Evolutionary conservation across 352 stramenopile genomes (phyloP), one percentile per base, ranked within the genome.

Genomic region (Phytophthora fragariae): DNA sequence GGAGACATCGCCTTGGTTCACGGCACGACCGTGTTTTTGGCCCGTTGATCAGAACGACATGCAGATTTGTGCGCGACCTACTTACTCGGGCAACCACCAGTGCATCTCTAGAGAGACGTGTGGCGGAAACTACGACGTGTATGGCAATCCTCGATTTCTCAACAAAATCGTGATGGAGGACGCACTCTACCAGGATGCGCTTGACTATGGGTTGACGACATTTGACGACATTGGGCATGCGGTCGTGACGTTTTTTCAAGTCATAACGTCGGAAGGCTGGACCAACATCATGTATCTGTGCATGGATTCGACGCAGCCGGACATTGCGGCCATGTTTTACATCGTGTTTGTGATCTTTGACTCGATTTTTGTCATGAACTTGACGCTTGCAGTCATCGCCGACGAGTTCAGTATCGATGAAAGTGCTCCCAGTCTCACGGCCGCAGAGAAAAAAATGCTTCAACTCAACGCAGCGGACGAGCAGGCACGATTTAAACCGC

Each of bases 181-280:
- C 12, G 85, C 79, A 12, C 71, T 88, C 1, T 97, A 91, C 68
- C 69, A 68, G 12, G 58, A 68, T 1, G 66, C 72, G 12, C 64
- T 97, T 0, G 95, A 98, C 58, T 98, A 82, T 72, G 97, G 96
- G 0, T 97, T 95, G 55, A 98, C 93, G 1, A 94, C 77, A 9
- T 99, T 98, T 67, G 95, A 99, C 75, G 87, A 94, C 64, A 91
- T 98, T 55, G 76, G 77, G 2, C 81, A 72, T 14, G 85, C 94
- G 5, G 97, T 97, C 49, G 77, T 98, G 21, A 97, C 92, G 0
- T 97, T 98, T 41, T 98, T 99, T 68, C 93, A 98, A 75, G 73
- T 88, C 0, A 91, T 99, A 24, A 99, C 95, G 7, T 75, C 96
- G 21, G 96, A 98, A 81, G 97, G 96, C 1, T 99, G 97, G 97